Percentiles rank a stretch among this genome's conserved stretches.
These are phyloP conservation scores for Maudiozyma humilis DNA, from an alignment of 1,139 yeast species.

Conservation along the genomic window DNA sequence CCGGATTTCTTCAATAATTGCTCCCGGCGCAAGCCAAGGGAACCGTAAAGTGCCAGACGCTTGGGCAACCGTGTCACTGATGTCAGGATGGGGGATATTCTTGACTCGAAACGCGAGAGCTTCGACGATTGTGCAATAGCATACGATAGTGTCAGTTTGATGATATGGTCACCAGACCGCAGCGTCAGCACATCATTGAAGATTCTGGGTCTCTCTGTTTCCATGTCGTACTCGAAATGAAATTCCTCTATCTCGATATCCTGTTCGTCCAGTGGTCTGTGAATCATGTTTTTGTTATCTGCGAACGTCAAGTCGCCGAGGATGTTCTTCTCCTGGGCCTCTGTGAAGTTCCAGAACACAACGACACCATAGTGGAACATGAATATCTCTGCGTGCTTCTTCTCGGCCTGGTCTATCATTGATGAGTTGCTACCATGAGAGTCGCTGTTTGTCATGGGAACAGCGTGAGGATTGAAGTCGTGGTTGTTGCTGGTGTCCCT, in stretches of 20 bases:
- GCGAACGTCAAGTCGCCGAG: constrained; percentile 81
- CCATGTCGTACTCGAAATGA: constrained; percentile 81
- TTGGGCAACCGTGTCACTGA: constrained; percentile 85
- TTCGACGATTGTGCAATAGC: constrained; percentile 96
- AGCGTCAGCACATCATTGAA: constrained; percentile 91
- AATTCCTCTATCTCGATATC: constrained; percentile 94
- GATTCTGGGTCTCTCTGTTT: constrained; percentile 76
- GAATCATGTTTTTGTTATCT: constrained; percentile 39
- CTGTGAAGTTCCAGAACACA: constrained; percentile 95
- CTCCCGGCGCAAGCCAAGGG: constrained; percentile 67
- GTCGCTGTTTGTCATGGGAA: not conserved
- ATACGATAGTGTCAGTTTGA: constrained; percentile 86
- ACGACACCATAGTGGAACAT: constrained; percentile 87
- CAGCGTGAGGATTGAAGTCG: not conserved
- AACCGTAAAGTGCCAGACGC: constrained; percentile 81
- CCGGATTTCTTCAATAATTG: constrained; percentile 84
- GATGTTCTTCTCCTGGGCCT: constrained; percentile 83
- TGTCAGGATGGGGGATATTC: constrained; percentile 76
- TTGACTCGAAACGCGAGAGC: constrained; percentile 78
- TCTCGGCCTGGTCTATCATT: constrained; percentile 8
- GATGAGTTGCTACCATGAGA: not conserved
- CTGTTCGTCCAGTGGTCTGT: constrained; percentile 75
- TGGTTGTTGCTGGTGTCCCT: too few relatives aligned
- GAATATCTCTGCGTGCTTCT: constrained; percentile 85
- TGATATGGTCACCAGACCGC: constrained; percentile 84